A percentile compares a stretch with the other conserved stretches of the same genome.
Evolutionary conservation across 1,284 basidiomycete species (phyloP).

Genomic region (Tremellales sp.): DNA sequence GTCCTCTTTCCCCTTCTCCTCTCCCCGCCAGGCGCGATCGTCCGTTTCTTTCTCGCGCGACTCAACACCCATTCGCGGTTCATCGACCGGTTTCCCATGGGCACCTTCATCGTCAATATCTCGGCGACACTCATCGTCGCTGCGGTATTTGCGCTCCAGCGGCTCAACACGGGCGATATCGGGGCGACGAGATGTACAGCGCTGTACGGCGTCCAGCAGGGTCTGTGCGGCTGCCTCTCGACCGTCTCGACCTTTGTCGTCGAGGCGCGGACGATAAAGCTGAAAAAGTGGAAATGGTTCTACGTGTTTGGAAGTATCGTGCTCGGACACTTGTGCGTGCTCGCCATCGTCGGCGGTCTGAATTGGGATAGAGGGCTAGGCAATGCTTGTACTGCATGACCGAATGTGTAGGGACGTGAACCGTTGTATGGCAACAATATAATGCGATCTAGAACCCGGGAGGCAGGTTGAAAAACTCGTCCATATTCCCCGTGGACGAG

Average conservation of each 20-base stretch:
- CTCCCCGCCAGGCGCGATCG: slow-evolving; percentile 80
- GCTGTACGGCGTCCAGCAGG: slow-evolving; percentile 76
- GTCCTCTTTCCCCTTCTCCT: slow-evolving; percentile 87
- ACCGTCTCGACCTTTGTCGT: slow-evolving; percentile 91
- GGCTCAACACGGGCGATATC: slow-evolving; percentile 36
- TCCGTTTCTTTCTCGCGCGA: slow-evolving; percentile 73
- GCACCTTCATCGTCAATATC: slow-evolving; percentile 84
- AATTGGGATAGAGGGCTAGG: slow-evolving; percentile 54
- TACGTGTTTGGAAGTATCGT: slow-evolving; percentile 70
- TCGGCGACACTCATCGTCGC: slow-evolving; percentile 73
- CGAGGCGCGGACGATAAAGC: slow-evolving; percentile 64
- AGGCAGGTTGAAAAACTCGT: neutral
- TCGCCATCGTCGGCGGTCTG: slow-evolving; percentile 72
- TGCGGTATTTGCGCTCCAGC: slow-evolving; percentile 65
- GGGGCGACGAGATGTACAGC: slow-evolving; percentile 58
- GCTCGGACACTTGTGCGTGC: slow-evolving; percentile 65
- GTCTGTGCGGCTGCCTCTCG: slow-evolving; percentile 91
- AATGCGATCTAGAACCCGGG: neutral
- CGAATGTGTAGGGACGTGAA: too few relatives aligned
- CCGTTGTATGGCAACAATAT: too few relatives aligned
- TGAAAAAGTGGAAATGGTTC: slow-evolving; percentile 51
- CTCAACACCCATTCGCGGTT: slow-evolving; percentile 63
- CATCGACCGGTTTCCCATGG: slow-evolving; percentile 63
- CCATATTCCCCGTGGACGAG: neutral
- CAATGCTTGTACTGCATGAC: slow-evolving; percentile 16